Percentiles rank a stretch among this genome's conserved stretches.
Conservation (phyloP, 768 basidiomycete species). For the Kwoniella sp. region DNA sequence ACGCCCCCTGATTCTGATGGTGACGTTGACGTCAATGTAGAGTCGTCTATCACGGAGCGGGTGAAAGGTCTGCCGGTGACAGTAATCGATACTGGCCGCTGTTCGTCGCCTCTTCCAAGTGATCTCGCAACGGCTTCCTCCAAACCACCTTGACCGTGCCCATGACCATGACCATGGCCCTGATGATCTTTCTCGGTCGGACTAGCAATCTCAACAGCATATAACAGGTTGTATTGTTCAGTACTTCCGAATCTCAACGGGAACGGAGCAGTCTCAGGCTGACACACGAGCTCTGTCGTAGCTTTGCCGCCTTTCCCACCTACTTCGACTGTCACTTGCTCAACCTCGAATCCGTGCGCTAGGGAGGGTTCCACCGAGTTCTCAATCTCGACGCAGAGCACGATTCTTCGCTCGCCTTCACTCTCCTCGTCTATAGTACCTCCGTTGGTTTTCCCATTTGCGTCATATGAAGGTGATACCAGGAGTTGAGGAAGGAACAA, state of each 20-base stretch:
- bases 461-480: constrained; percentile 62
- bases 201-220: constrained; percentile 73
- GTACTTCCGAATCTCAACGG: constrained; percentile 70
- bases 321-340: constrained; percentile 72
- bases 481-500: constrained; percentile 76
- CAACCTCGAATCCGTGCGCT: constrained; percentile 71
- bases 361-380: constrained; percentile 59
- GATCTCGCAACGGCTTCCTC: constrained; percentile 58
- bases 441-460: constrained; percentile 29
- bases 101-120: constrained; percentile 61
- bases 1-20: no score
- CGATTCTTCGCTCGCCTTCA: constrained; percentile 79
- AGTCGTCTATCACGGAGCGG: background rate
- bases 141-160: constrained; percentile 13
- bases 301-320: constrained; percentile 64
- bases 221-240: constrained; percentile 86
- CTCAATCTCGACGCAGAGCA: constrained; percentile 89
- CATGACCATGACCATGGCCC: background rate
- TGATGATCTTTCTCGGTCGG: constrained; percentile 14
- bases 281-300: constrained; percentile 43
- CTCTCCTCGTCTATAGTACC: constrained; percentile 57
- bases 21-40: background rate
- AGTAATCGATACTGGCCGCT: constrained; percentile 76
- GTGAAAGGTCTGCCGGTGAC: constrained; percentile 70
- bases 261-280: constrained; percentile 60